Evolutionary conservation across 257 asterid species (phyloP), one percentile per base, ranked within the genome.

Genomic region (Euphrasia confusa): DNA sequence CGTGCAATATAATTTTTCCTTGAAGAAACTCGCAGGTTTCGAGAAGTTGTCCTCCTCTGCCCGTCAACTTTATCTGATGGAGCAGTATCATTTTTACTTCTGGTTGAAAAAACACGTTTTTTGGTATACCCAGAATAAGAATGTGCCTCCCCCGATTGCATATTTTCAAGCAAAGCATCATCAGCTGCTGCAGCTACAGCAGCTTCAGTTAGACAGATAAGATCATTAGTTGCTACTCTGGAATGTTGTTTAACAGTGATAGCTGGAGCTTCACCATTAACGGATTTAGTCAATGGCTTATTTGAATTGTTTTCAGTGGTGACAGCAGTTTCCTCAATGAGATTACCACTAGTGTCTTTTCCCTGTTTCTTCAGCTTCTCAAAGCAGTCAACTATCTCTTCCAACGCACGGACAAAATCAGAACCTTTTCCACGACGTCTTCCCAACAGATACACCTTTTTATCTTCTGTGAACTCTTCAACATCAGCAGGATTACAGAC

Each of bases 401-500:
- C 81, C 47, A 86, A 69, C 14, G 97, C 98, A 70, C 95, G 89
- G 60, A 67, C 81, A 73, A 84, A 92, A 80, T 92, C 95, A 71
- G 98, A 71, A 74, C 95, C 86, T 82, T 92, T 92, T 11, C 90
- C 96, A 73, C 78, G 93, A 44, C 93, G 95, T 75, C 79, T 88
- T 10, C 81, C 90, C 68, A 86, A 68, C 64, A 92, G 93, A 70
- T 82, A 84, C 42, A 67, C 74, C 74, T 86, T 89, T 70, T 83
- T 89, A 77, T 84, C 98, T 80, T 92, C 98, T 0, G 96, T 86
- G 71, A 92, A 92, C 60, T 89, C 90, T 79, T 89, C 98, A 53
- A 92, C 81, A 72, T 92, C 98, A 68, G 72, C 89, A 71, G 92
- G 97, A 78, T 79, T 87, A 74, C 98, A 92, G 77, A 86, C 79